A percentile compares a stretch with the other conserved stretches of the same genome.
These are phyloP conservation scores for Fusarium torulosum DNA, from an alignment of 2,329 filamentous ascomycete species.

Conservation along the genomic window DNA sequence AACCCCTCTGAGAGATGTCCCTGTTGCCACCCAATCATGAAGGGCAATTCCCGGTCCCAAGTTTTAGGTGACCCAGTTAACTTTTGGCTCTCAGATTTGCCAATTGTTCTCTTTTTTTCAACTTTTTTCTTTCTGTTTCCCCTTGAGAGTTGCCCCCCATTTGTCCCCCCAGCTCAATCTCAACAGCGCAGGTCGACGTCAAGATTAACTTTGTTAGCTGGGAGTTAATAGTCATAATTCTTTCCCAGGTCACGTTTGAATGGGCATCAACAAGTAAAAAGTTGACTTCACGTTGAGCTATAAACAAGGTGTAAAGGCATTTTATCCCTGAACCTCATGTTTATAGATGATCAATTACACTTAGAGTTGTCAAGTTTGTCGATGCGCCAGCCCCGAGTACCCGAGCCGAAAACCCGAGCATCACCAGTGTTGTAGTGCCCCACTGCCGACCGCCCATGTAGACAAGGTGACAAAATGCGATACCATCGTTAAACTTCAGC, in stretches of 20 bases:
- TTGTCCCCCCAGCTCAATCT: slow-evolving; percentile 1
- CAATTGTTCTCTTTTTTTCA: slow-evolving; percentile 26
- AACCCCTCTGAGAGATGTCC: neutral
- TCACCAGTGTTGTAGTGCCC: neutral
- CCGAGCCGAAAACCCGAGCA: slow-evolving; percentile 45
- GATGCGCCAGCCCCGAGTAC: slow-evolving; percentile 27
- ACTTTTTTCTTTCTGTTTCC: slow-evolving; percentile 22
- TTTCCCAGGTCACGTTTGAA: neutral
- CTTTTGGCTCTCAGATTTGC: slow-evolving; percentile 17
- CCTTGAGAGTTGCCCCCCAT: slow-evolving; percentile 1
- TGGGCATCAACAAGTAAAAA: too few species aligned
- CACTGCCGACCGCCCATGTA: neutral
- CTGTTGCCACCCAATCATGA: slow-evolving; percentile 19
- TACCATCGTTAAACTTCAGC: neutral
- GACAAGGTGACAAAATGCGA: neutral
- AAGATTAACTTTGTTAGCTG: slow-evolving; percentile 3
- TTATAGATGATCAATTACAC: neutral
- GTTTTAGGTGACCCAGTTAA: slow-evolving; percentile 4
- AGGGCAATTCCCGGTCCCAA: slow-evolving; percentile 13
- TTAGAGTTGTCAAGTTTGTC: neutral
- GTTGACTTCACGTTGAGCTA: neutral
- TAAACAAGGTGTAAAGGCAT: neutral
- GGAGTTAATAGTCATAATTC: neutral
- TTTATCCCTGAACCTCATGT: neutral
- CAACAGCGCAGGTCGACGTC: neutral